A percentile compares a stretch with the other conserved stretches of the same genome.
Evolutionary conservation across 305 asterid species (phyloP).

Genomic region (Fraxinus baroniana): DNA sequence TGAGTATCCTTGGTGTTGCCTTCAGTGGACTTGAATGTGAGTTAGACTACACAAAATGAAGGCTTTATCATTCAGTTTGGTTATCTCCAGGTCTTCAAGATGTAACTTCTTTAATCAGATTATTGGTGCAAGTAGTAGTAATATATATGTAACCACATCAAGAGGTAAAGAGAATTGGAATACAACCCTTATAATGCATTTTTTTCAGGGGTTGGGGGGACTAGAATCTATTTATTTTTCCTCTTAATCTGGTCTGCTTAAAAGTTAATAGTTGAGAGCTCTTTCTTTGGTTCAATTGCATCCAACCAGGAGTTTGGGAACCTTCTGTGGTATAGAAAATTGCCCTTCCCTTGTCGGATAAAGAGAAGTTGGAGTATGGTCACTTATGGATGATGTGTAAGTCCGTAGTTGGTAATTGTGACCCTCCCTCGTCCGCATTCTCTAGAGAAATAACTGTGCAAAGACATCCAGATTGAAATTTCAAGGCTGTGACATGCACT

Average conservation of each 20-base stretch:
- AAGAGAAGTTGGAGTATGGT: background rate
- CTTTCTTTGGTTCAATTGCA: background rate
- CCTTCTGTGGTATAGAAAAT: background rate
- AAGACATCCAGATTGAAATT: background rate
- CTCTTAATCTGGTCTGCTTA: background rate
- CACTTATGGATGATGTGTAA: background rate
- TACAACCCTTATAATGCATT: background rate
- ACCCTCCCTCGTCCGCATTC: background rate
- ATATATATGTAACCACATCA: background rate
- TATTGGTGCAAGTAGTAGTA: background rate
- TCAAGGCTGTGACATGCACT: conserved; percentile 7
- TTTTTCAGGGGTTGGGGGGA: background rate
- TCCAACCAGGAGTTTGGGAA: background rate
- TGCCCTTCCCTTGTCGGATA: background rate
- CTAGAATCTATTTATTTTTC: background rate
- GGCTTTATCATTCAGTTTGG: background rate
- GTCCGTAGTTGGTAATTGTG: background rate
- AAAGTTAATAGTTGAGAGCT: background rate
- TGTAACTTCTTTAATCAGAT: background rate
- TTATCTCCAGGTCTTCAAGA: background rate
- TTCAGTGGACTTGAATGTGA: background rate
- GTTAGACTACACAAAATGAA: background rate
- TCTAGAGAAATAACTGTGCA: background rate
- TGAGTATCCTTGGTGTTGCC: background rate
- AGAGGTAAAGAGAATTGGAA: background rate